Percentiles rank a stretch among this genome's conserved stretches.
Evolutionary conservation across 345 rosid genomes (phyloP).

Genomic region (Gossypium ekmanianum): DNA sequence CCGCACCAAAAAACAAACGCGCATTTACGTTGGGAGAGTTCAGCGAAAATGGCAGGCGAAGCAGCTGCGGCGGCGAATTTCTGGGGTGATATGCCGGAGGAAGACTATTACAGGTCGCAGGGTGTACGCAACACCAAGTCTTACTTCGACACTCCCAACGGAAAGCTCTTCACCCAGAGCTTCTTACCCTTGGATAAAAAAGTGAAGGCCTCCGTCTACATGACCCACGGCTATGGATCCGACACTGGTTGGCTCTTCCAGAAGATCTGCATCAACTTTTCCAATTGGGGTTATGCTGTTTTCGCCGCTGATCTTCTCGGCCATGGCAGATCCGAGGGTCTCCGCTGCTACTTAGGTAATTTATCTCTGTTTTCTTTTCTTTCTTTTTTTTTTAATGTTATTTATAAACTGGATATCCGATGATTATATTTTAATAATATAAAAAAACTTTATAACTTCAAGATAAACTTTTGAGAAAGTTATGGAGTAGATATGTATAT

Average conservation of each 20-base stretch:
- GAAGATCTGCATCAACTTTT: constrained; percentile 72
- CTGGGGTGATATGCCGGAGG: constrained; percentile 91
- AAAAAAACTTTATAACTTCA: too few relatives aligned
- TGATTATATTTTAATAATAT: too few relatives aligned
- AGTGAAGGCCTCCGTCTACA: constrained; percentile 71
- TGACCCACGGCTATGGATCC: constrained; percentile 92
- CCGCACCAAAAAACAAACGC: not conserved
- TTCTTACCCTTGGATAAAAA: constrained; percentile 67
- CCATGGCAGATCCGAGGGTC: constrained; percentile 90
- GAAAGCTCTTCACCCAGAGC: constrained; percentile 79
- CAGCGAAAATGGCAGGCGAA: constrained; percentile 12
- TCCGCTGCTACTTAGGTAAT: constrained; percentile 85
- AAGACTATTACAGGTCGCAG: constrained; percentile 79
- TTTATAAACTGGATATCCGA: too few relatives aligned
- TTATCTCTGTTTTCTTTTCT: too few relatives aligned
- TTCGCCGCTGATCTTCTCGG: constrained; percentile 96
- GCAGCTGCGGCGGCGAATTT: constrained; percentile 41
- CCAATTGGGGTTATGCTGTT: constrained; percentile 95
- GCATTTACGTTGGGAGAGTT: not conserved
- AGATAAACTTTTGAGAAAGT: too few relatives aligned
- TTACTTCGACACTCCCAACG: constrained; percentile 82
- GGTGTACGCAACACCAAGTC: constrained; percentile 71
- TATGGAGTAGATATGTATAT: too few relatives aligned
- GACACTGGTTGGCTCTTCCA: constrained; percentile 94
- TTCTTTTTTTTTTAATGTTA: too few relatives aligned